Percentiles rank a stretch among this genome's conserved stretches.
phyloP scores from a whole-genome alignment of 805 yeast species.

The Ogataea zsoltii region DNA sequence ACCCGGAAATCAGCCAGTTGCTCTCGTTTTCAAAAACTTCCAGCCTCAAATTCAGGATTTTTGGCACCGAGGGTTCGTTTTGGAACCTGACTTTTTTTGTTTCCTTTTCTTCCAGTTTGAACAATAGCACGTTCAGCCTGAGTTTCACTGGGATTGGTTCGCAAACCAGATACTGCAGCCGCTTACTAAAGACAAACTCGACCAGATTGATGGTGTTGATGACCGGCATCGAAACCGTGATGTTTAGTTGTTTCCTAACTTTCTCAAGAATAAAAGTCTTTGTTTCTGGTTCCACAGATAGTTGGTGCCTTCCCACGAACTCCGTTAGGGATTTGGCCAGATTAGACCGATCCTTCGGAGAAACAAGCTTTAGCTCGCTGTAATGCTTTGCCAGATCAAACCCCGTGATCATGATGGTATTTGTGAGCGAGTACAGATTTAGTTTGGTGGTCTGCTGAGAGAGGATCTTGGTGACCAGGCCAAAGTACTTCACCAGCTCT shows the following conservation, averaged over 20 bases:
- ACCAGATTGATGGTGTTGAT: conserved; percentile 61
- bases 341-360: conserved; percentile 11
- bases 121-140: conserved; percentile 32
- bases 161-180: conserved; percentile 57
- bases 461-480: conserved; percentile 24
- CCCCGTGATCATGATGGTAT: conserved; percentile 16
- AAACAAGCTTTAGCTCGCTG: conserved; percentile 13
- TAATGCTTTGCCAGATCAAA: conserved; percentile 12
- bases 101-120: conserved; percentile 22
- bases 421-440: conserved; percentile 31
- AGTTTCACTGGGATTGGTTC: conserved; percentile 54
- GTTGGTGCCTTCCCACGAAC: conserved; percentile 14
- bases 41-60: conserved; percentile 23
- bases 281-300: conserved; percentile 5
- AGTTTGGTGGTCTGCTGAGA: conserved; percentile 23
- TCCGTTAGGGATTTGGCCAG: conserved; percentile 13
- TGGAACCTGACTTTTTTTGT: conserved; percentile 34
- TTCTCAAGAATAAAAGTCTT: conserved; percentile 3
- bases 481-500: conserved; percentile 23
- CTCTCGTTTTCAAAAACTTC: conserved; percentile 43
- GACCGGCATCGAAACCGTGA: conserved; percentile 63
- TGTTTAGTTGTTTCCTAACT: conserved; percentile 29
- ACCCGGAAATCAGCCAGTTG: conserved; percentile 81
- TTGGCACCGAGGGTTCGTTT: conserved; percentile 21
- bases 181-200: conserved; percentile 42